Conservation (phyloP, 495 filamentous ascomycete species). For the Immersiella caudata region DNA sequence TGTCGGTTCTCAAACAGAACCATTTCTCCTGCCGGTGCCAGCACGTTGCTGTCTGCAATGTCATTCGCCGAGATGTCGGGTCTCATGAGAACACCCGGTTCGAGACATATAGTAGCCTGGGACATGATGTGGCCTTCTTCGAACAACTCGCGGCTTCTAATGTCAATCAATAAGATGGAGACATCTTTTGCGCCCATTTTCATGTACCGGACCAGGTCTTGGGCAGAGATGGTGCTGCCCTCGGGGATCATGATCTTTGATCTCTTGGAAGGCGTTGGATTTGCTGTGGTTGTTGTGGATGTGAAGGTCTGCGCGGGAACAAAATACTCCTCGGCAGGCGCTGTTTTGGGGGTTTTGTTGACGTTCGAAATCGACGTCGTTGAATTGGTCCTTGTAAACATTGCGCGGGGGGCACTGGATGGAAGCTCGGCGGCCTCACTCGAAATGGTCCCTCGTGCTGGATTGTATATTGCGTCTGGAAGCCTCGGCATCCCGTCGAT, state of each 20-base stretch:
- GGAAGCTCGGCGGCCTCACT: constrained; percentile 54
- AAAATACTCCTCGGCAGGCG: constrained; percentile 37
- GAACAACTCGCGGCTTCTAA: constrained; percentile 78
- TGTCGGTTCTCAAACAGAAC: constrained; percentile 73
- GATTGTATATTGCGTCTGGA: constrained; percentile 86
- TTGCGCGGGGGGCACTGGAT: constrained; percentile 50
- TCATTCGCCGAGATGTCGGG: constrained; percentile 83
- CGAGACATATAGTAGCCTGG: constrained; percentile 81
- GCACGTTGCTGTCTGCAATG: constrained; percentile 76
- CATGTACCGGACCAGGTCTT: constrained; percentile 68
- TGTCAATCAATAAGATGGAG: constrained; percentile 80
- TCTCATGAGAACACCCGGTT: constrained; percentile 73
- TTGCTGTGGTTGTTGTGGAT: constrained; percentile 9
- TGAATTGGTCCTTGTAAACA: constrained; percentile 54
- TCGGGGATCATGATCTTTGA: constrained; percentile 51
- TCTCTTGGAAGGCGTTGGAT: constrained; percentile 24
- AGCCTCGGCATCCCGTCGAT: constrained; percentile 66
- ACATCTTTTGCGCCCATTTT: constrained; percentile 48
- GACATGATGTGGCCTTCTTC: constrained; percentile 86
- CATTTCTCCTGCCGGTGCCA: constrained; percentile 75
- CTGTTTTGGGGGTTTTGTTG: constrained; percentile 21
- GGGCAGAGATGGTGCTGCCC: constrained; percentile 64
- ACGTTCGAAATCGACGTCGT: constrained; percentile 38
- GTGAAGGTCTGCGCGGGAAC: constrained; percentile 35
- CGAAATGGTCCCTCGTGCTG: constrained; percentile 59